Percentiles rank a stretch among this genome's conserved stretches.
phyloP scores from a whole-genome alignment of 2,329 filamentous ascomycete species.

The Nemania sp. region DNA sequence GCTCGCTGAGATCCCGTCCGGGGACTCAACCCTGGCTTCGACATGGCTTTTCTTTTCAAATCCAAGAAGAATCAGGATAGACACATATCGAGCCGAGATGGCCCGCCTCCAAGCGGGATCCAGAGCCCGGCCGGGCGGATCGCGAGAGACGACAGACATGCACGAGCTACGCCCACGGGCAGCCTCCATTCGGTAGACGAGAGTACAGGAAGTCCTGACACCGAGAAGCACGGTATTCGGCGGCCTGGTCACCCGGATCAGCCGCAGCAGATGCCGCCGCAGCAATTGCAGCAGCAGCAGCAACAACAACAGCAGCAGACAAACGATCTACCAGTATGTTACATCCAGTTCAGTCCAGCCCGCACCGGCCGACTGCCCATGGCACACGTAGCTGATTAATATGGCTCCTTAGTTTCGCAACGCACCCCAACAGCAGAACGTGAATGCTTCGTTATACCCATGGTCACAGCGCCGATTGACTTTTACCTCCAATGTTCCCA shows the following conservation, averaged over 20 bases:
- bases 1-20: slow-evolving; percentile 38
- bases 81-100: slow-evolving; percentile 58
- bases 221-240: slow-evolving; percentile 57
- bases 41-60: slow-evolving; percentile 82
- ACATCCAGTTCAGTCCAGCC: too few relatives aligned
- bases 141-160: slow-evolving; percentile 55
- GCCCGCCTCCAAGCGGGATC: slow-evolving; percentile 52
- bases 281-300: slow-evolving; percentile 41
- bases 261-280: slow-evolving; percentile 37
- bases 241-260: slow-evolving; percentile 57
- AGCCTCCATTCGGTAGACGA: slow-evolving; percentile 75
- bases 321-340: slow-evolving; percentile 46
- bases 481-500: slow-evolving; percentile 74
- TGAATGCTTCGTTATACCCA: slow-evolving; percentile 84
- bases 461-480: slow-evolving; percentile 92
- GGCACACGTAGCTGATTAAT: slow-evolving; percentile 6
- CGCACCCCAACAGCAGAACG: slow-evolving; percentile 45
- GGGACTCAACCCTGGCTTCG: slow-evolving; percentile 45
- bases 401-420: slow-evolving; percentile 54
- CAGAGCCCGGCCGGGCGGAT: slow-evolving; percentile 53
- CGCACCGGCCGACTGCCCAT: neutral
- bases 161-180: slow-evolving; percentile 73
- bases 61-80: slow-evolving; percentile 76
- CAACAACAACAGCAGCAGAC: slow-evolving; percentile 30
- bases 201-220: slow-evolving; percentile 64